Evolutionary conservation across 169 alveolate genomes (phyloP).

Genomic region (Plasmodium knowlesi): DNA sequence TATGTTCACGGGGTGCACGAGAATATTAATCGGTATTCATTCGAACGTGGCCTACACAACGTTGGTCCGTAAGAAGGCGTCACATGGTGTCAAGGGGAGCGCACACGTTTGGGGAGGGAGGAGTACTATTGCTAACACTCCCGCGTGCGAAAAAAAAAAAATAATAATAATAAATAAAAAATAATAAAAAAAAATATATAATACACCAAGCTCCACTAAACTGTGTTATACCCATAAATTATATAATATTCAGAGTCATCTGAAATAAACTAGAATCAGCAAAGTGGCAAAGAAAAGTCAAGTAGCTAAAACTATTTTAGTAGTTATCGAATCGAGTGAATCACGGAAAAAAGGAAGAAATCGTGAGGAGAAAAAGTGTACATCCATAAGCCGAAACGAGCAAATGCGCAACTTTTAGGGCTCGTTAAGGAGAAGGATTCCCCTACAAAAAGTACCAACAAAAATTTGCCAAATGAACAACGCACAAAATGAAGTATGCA

Average conservation of each 20-base stretch:
- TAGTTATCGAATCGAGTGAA: not conserved
- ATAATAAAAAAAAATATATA: no score
- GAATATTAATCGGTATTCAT: not conserved
- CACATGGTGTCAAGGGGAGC: not conserved
- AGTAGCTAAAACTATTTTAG: not conserved
- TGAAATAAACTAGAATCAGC: not conserved
- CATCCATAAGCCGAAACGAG: not conserved
- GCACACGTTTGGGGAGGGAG: not conserved
- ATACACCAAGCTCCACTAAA: not conserved
- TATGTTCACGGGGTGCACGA: not conserved
- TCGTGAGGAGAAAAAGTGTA: not conserved
- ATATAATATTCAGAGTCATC: no score
- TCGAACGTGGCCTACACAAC: not conserved
- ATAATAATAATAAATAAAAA: no score
- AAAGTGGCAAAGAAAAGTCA: not conserved
- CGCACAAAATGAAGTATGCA: slow-evolving; percentile 56
- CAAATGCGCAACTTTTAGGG: not conserved
- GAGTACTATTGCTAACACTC: not conserved
- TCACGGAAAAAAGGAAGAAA: not conserved
- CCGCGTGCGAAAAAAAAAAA: not conserved
- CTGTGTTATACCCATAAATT: not conserved
- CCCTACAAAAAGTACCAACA: not conserved
- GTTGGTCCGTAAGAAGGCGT: not conserved
- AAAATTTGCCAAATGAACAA: not conserved
- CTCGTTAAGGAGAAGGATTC: not conserved